phyloP scores from a whole-genome alignment of 345 rosid species.

The Citrus glauca region DNA sequence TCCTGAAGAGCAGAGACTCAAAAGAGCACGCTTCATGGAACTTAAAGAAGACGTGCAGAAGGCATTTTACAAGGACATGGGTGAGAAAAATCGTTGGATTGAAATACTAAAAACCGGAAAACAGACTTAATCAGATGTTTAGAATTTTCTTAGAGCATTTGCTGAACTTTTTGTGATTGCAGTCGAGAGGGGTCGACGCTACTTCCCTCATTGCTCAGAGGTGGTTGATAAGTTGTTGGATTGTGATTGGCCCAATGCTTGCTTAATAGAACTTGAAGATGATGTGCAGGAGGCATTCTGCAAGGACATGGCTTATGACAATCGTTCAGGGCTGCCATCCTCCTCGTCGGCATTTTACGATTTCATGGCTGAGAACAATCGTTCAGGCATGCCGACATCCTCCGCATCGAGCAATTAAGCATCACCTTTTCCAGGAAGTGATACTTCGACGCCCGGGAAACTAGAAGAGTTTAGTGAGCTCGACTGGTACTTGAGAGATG shows the following conservation, averaged over 20 bases:
- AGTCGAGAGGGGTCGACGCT: conserved; percentile 37
- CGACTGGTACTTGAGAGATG: not conserved
- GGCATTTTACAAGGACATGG: conserved; percentile 44
- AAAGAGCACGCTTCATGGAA: conserved; percentile 38
- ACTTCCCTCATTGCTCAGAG: too few species aligned
- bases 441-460: not conserved
- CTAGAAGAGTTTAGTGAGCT: not conserved
- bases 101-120: too few species aligned
- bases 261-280: too few species aligned
- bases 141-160: not conserved
- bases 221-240: too few species aligned
- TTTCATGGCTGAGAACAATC: too few species aligned
- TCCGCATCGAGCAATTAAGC: not conserved
- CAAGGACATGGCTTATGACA: conserved; percentile 36
- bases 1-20: conserved; percentile 33
- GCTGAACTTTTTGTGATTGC: conserved; percentile 13
- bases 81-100: conserved; percentile 11
- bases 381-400: too few species aligned
- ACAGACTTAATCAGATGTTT: too few species aligned
- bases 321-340: conserved; percentile 10
- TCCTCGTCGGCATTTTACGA: conserved; percentile 9
- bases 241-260: too few species aligned
- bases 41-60: conserved; percentile 37
- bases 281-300: conserved; percentile 20
- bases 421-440: too few species aligned